phyloP scores from a whole-genome alignment of 1,284 basidiomycete genomes.

The Porodaedalea pini region DNA sequence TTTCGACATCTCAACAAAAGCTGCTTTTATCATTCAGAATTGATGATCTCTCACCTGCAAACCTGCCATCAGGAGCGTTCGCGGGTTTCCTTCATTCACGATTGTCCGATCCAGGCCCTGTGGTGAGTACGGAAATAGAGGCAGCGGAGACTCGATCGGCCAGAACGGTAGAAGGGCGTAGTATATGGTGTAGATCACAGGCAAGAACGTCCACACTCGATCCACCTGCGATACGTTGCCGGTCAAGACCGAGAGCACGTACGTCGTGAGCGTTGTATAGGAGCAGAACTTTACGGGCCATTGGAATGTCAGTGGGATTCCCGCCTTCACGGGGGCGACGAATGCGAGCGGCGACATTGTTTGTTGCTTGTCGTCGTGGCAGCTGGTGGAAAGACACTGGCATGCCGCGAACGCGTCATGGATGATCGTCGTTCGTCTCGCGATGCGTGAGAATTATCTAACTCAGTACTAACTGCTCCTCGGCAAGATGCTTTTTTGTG shows the following conservation, averaged over 20 bases:
- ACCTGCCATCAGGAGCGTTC: constrained; percentile 67
- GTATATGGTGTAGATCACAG: constrained; percentile 74
- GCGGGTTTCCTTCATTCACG: constrained; percentile 52
- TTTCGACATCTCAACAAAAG: constrained; percentile 5
- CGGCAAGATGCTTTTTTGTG: background rate
- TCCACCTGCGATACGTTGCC: constrained; percentile 87
- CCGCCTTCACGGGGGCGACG: background rate
- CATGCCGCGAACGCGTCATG: background rate
- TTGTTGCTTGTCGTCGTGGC: background rate
- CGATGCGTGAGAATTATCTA: background rate
- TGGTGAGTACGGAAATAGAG: constrained; percentile 55
- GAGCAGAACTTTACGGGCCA: constrained; percentile 66
- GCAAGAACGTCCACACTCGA: constrained; percentile 72
- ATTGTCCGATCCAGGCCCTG: constrained; percentile 42
- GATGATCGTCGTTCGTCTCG: background rate
- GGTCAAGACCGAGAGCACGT: constrained; percentile 60
- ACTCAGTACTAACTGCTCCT: background rate
- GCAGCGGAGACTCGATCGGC: constrained; percentile 43
- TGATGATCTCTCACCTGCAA: constrained; percentile 47
- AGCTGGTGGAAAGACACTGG: background rate
- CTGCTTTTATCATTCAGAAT: background rate
- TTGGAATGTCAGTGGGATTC: constrained; percentile 36
- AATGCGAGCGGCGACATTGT: constrained; percentile 11
- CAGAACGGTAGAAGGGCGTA: constrained; percentile 70
- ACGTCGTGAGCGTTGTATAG: constrained; percentile 45